Evolutionary conservation across 495 filamentous ascomycete species (phyloP), one percentile per base, ranked within the genome.

Genomic region (Neurospora hispaniola): DNA sequence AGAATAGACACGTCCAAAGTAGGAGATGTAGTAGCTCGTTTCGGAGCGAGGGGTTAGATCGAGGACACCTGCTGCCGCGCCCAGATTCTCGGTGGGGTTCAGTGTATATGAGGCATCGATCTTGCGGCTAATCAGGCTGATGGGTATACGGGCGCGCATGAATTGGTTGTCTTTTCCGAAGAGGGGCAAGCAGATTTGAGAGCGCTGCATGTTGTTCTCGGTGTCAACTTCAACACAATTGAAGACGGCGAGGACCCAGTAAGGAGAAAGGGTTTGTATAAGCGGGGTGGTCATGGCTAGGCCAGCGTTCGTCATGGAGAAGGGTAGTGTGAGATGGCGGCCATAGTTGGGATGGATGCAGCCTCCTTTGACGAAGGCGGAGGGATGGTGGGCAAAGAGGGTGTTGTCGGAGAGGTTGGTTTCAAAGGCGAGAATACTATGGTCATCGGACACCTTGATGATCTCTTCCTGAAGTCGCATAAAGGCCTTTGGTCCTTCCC

Each of bases 401-500:
- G 75, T 74, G 0, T 69, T 73, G 0, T 76, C 70, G 16, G 75
- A 76, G 4, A 74, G 40, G 44, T 72, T 66, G 0, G 73, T 76
- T 20, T 74, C 68, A 23, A 76, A 80, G 35, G 77, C 73, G 10
- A 77, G 70, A 12, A 80, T 77, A 46, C 76, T 77, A 35, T 78
- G 71, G 59, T 80, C 78, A 46, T 73, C 73, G 0, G 71, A 74
- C 11, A 72, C 70, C 16, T 71, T 77, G 69, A 76, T 71, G 71
- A 80, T 80, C 69, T 80, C 77, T 42, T 79, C 74, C 72, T 80
- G 77, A 9, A 80, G 75, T 39, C 75, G 20, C 14, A 43, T 62
- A 59, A 80, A 80, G 1, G 77, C 75, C 27, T 77, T 76, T 4
- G 66, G 35, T 7, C 84, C 80, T 69, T 86, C 83, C 4, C 85